Conservation (phyloP, 768 basidiomycete species). For the Krasilnikovozyma curviuscula region DNA sequence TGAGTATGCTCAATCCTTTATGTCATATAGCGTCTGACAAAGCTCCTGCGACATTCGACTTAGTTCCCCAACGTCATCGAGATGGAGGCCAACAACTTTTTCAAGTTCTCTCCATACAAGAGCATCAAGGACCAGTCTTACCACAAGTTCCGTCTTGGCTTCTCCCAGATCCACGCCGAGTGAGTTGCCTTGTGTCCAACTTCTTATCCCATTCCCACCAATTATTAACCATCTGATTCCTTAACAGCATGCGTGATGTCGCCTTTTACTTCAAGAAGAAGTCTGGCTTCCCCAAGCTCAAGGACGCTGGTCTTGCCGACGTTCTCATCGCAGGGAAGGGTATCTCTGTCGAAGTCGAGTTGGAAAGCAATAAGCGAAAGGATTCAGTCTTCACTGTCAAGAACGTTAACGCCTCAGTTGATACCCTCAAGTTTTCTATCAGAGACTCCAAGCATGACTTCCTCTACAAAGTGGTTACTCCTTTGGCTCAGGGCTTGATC, state of each 20-base stretch:
- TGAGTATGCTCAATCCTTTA: not conserved
- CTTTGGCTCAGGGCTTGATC: conserved; percentile 36
- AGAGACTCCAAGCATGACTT: conserved; percentile 79
- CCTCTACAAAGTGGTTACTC: conserved; percentile 9
- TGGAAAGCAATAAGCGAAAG: conserved; percentile 26
- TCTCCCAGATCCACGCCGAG: conserved; percentile 66
- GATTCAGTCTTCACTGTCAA: conserved; percentile 28
- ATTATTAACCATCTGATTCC: not conserved
- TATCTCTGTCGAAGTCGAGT: conserved; percentile 37
- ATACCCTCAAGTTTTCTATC: conserved; percentile 71
- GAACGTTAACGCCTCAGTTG: conserved; percentile 45
- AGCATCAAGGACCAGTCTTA: conserved; percentile 35
- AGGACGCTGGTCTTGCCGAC: conserved; percentile 68
- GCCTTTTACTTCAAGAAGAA: conserved; percentile 80
- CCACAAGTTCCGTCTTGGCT: conserved; percentile 54
- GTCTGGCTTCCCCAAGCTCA: conserved; percentile 57
- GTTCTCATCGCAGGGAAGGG: conserved; percentile 60
- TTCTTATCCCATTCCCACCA: too few relatives aligned
- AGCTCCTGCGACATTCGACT: conserved; percentile 30
- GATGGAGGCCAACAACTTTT: conserved; percentile 54
- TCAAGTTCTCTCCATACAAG: conserved; percentile 68
- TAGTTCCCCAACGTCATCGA: conserved; percentile 48
- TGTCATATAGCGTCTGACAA: not conserved
- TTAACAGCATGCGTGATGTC: conserved; percentile 58
- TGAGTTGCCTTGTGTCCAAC: too few relatives aligned